Base-by-base conservation (phyloP, 2,329 filamentous ascomycete genomes). In the Ceratocystis albifundus region DNA sequence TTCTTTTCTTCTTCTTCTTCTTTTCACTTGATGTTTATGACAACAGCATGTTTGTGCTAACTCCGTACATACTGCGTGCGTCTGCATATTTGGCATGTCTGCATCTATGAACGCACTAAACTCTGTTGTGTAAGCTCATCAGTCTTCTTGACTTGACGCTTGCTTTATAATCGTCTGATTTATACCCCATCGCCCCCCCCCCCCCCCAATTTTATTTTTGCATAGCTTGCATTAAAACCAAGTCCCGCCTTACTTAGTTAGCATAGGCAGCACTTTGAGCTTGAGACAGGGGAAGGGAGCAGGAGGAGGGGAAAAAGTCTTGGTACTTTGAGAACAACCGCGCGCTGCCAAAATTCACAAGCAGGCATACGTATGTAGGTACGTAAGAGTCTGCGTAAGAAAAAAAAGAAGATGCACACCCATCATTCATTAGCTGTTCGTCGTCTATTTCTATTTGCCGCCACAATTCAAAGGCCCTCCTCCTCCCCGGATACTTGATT, bases 241-340 rank as follows among this genome's bases (percentile, higher is more conserved):
- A 32, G 55, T n/a, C 28, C 28, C 55, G 30, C n/a, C 55, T 20
- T 22, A n/a, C 28, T 6, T n/a, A n/a, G n/a, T 36, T 59, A 25
- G 55, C 28, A 59, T 59, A 59, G 55, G 55, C 53, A 57, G 22
- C 55, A 59, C 55, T 59, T 59, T 59, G 55, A 36, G 55, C 22
- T 22, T 36, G 55, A 59, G 55, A 59, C 55, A 59, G 55, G 55
- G 28, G 55, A 32, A 30, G 48, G 48, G 48, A 15, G 48, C 12
- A 41, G 36, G 28, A 30, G 55, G 55, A 32, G 17, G 48, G 48
- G 25, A 6, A 25, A 25, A 28, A 25, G 28, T 17, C 25, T 59
- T 59, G 55, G 55, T 36, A 30, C 55, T n/a, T 41, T 17, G n/a
- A 20, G 28, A 8, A 10, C 55, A n/a, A 20, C 55, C 28, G 55